These are phyloP conservation scores for Penicillium ochrochloron DNA, from an alignment of 495 filamentous ascomycete species.

Conservation along the genomic window DNA sequence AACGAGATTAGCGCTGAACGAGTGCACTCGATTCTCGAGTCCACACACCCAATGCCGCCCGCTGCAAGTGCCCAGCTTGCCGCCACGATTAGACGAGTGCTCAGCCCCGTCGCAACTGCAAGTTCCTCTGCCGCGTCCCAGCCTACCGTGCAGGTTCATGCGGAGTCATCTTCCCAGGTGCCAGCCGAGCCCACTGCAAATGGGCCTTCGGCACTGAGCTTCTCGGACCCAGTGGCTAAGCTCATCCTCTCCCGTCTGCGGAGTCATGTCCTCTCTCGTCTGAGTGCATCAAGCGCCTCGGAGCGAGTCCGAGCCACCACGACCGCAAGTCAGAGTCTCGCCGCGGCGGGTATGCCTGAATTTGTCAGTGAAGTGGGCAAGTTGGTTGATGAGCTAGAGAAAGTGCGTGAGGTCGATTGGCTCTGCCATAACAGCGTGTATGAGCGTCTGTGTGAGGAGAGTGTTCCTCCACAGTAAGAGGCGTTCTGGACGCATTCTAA, in stretches of 20 bases:
- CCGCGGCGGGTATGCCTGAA: conserved; percentile 80
- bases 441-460: conserved; percentile 62
- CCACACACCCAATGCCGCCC: conserved; percentile 76
- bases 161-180: conserved; percentile 20
- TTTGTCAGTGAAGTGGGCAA: conserved; percentile 85
- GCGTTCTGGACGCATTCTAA: neutral
- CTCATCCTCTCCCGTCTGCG: conserved; percentile 77
- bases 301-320: conserved; percentile 82
- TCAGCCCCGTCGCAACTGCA: conserved; percentile 51
- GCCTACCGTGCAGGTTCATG: conserved; percentile 41
- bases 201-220: conserved; percentile 36
- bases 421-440: conserved; percentile 80
- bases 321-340: conserved; percentile 81
- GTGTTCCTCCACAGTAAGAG: conserved; percentile 27
- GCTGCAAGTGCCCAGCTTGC: conserved; percentile 48
- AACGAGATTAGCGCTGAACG: conserved; percentile 60
- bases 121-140: conserved; percentile 43
- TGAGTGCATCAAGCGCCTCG: conserved; percentile 74
- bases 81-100: conserved; percentile 59
- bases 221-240: conserved; percentile 79
- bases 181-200: conserved; percentile 15
- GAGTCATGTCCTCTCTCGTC: conserved; percentile 73
- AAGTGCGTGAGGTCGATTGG: conserved; percentile 79
- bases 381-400: conserved; percentile 77
- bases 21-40: conserved; percentile 79